Base-by-base conservation (phyloP, 208 protist genomes). In the Trypanosoma brucei region DNA sequence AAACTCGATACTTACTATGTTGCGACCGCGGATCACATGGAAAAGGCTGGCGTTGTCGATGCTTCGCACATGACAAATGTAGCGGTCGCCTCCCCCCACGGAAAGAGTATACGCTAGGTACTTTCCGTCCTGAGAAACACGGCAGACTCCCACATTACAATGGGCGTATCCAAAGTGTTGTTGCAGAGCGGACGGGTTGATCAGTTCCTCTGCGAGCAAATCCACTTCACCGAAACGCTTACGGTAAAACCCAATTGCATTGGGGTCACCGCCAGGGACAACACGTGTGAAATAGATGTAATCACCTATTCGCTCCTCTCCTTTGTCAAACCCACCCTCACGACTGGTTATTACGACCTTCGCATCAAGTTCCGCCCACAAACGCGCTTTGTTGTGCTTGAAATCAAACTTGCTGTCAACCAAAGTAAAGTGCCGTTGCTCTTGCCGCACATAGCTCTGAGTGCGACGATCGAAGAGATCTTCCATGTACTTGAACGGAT, bases 1-100 rank as follows among this genome's bases (percentile, higher is more conserved):
- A 70, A 96, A 96, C 71, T 96, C 90, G 57, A 96, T 91, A 69
- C 83, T 91, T 6, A 93, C 87, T 75, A 96, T 96, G 53, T 92
- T 96, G 40, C 80, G 91, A 3, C 90, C 86, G 60, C 84, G 84
- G 57, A 96, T 93, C 30, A 96, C 87, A 59, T 96, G 90, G 61
- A 93, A 96, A 31, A 93, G 56, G 58, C 81, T 90, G 3, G 86
- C 80, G 61, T 93, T 93, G 62, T 96, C 90, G 37, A 96, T 84
- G 59, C 85, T 93, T 37, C 90, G 82, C 30, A 96, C 73, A 70
- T 96, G 90, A 62, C 90, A 96, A 59, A 96, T 81, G 55, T 86
- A 96, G n/a, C 90, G 76, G 65, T 96, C 87, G 31, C 90, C 84
- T 36, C 90, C 90, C 40, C 90, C 90, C 11, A 96, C 79, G 35